Percentiles rank a stretch among this genome's conserved stretches.
Conservation (phyloP, 108 stramenopile genomes). For the Epithemia pelagica region DNA sequence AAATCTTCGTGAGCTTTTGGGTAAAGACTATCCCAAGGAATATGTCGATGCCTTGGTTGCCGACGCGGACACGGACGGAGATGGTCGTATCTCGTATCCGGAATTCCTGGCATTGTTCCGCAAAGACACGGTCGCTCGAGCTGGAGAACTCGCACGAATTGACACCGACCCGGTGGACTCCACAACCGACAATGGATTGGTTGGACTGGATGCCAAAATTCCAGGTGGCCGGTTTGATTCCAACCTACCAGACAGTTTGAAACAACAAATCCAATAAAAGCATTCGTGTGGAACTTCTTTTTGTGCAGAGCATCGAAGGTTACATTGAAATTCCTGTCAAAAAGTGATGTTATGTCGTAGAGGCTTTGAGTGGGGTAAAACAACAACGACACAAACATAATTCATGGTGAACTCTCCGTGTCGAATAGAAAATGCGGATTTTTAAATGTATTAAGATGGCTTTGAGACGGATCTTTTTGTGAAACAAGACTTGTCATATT, state of each 20-base stretch:
- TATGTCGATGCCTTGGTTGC: constrained; percentile 66
- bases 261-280: not conserved
- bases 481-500: no score
- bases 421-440: no score
- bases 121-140: not conserved
- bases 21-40: constrained; percentile 17
- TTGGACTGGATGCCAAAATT: constrained; percentile 37
- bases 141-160: not conserved
- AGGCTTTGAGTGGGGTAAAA: no score
- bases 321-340: no score
- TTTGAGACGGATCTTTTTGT: no score
- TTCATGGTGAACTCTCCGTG: no score
- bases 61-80: constrained; percentile 73
- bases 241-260: not conserved
- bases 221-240: constrained; percentile 36
- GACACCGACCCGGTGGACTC: not conserved
- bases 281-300: not conserved
- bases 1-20: constrained; percentile 48
- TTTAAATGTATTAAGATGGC: no score
- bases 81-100: constrained; percentile 75
- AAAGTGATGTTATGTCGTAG: no score
- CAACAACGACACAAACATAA: no score
- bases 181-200: constrained; percentile 9
- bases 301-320: no score
- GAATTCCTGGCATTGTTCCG: constrained; percentile 44